Conservation (phyloP, 73 alveolate species). For the Blepharisma stoltei region DNA sequence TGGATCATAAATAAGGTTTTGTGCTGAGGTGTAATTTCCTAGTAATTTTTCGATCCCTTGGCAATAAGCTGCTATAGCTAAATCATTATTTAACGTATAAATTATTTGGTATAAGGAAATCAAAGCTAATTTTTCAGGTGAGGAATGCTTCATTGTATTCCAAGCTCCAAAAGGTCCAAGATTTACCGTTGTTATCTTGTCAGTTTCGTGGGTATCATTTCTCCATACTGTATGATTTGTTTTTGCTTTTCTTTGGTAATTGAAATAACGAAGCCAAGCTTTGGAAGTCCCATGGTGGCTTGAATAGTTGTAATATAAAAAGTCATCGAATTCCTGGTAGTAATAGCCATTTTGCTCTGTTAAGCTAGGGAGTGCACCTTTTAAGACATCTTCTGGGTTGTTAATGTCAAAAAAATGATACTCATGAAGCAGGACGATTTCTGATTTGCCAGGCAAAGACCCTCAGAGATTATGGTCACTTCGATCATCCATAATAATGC, state of each 20-base stretch:
- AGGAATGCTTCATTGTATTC: conserved; percentile 1
- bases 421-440: not conserved
- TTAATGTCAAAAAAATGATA: not conserved
- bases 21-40: not conserved
- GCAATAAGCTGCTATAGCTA: not conserved
- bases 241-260: not conserved
- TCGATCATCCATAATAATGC: no score
- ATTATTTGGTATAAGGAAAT: not conserved
- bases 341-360: not conserved
- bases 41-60: not conserved
- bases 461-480: conserved; percentile 3
- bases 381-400: conserved; percentile 9
- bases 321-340: conserved; percentile 21
- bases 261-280: not conserved
- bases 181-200: conserved; percentile 8
- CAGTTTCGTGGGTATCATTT: conserved; percentile 9
- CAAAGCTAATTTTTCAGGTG: conserved; percentile 22
- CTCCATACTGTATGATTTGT: conserved; percentile 14
- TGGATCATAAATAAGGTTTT: not conserved
- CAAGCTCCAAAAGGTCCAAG: conserved; percentile 35
- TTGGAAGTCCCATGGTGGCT: not conserved
- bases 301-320: not conserved
- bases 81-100: not conserved
- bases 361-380: not conserved
- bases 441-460: not conserved